These are phyloP conservation scores for Phytophthora syringae DNA, from an alignment of 352 stramenopile species.

Conservation along the genomic window DNA sequence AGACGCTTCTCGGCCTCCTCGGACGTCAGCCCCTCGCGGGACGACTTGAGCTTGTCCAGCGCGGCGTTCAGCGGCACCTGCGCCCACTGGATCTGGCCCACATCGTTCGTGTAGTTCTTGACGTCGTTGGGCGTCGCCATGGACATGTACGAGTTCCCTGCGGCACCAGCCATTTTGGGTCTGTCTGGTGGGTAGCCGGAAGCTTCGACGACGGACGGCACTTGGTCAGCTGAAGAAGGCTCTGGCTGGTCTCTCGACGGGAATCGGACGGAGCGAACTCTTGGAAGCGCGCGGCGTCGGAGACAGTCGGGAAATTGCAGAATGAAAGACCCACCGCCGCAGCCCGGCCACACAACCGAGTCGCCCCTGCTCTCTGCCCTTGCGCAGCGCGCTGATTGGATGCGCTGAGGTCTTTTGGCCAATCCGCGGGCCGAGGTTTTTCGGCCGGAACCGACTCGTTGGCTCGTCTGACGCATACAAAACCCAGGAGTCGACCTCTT, in stretches of 20 bases:
- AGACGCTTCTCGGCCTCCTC: conserved; percentile 48
- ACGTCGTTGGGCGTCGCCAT: conserved; percentile 79
- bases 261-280: conserved; percentile 22
- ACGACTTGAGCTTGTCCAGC: conserved; percentile 84
- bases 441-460: conserved; percentile 25
- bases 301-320: conserved; percentile 70
- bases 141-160: conserved; percentile 74
- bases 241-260: conserved; percentile 32
- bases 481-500: conserved; percentile 12
- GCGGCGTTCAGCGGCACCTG: conserved; percentile 78
- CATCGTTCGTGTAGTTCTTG: conserved; percentile 84
- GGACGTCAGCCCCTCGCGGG: conserved; percentile 71
- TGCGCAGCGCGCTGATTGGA: conserved; percentile 18
- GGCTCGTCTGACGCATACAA: conserved; percentile 34
- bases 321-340: conserved; percentile 44
- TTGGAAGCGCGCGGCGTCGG: conserved; percentile 28
- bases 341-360: conserved; percentile 24
- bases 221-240: conserved; percentile 14
- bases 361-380: neutral
- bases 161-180: conserved; percentile 56
- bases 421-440: conserved; percentile 24
- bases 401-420: neutral
- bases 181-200: conserved; percentile 31
- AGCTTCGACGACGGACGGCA: conserved; percentile 23
- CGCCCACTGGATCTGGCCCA: conserved; percentile 75